phyloP scores from a whole-genome alignment of 106 monocot genomes.

The Apostasia ramifera region DNA sequence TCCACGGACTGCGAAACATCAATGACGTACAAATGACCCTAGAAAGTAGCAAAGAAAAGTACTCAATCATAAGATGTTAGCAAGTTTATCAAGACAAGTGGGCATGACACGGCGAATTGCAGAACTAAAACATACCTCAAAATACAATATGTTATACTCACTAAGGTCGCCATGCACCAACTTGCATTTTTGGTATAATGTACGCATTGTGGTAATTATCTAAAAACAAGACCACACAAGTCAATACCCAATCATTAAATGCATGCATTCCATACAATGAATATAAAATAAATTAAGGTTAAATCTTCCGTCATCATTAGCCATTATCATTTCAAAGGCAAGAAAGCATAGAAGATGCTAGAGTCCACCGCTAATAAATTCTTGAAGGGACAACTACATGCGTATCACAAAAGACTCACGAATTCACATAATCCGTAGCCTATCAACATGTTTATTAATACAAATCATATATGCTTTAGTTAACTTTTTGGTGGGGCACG shows the following conservation, averaged over 20 bases:
- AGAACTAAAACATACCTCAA: constrained; percentile 46
- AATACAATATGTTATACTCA: constrained; percentile 98
- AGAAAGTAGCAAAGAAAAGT: constrained; percentile 10
- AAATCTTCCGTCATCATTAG: no score
- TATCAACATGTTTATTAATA: no score
- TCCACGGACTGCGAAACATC: constrained; percentile 98
- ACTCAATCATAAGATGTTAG: background rate
- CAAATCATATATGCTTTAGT: no score
- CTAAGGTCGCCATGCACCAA: constrained; percentile 98
- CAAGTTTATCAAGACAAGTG: background rate
- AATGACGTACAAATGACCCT: constrained; percentile 95
- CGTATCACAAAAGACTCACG: no score
- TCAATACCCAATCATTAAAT: background rate
- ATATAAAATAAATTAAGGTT: no score
- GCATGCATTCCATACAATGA: no score
- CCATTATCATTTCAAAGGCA: no score
- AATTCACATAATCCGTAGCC: no score
- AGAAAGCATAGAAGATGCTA: no score
- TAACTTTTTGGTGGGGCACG: no score
- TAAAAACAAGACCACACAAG: constrained; percentile 13
- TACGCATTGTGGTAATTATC: constrained; percentile 89
- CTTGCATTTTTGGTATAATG: constrained; percentile 89
- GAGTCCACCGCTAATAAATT: no score
- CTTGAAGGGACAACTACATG: no score
- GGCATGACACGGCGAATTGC: background rate